Evolutionary conservation across 768 basidiomycete species (phyloP).

Genomic region (Phanerodontia chrysosporium): DNA sequence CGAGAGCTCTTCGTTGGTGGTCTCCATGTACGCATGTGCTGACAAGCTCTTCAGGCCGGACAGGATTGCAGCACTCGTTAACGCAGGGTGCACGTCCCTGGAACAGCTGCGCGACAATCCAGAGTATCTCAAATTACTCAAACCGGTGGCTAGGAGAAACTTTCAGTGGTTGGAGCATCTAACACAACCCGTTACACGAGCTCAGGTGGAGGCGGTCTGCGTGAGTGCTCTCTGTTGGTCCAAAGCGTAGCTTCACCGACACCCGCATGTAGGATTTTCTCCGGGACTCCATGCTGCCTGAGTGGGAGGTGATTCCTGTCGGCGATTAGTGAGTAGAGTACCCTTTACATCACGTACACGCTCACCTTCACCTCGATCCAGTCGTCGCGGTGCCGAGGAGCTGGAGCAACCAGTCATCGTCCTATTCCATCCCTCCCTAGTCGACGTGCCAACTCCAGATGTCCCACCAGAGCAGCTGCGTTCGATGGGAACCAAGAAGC

Average conservation of each 20-base stretch:
- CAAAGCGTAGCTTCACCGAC: background rate
- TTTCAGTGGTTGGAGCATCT: background rate
- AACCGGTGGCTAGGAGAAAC: background rate
- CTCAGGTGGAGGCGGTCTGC: background rate
- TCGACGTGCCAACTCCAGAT: background rate
- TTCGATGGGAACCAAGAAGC: no score
- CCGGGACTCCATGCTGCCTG: slow-evolving; percentile 36
- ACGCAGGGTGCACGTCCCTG: background rate
- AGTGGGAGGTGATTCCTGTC: slow-evolving; percentile 45
- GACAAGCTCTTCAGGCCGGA: background rate
- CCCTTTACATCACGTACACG: background rate
- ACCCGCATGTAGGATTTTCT: slow-evolving; percentile 31
- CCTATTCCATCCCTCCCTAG: background rate
- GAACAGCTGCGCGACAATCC: background rate
- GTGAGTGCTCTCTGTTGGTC: background rate
- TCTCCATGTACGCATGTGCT: no score
- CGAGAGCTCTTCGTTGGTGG: no score
- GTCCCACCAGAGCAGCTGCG: background rate
- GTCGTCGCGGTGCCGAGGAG: background rate
- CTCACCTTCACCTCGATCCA: background rate
- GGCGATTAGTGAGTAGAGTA: slow-evolving; percentile 50
- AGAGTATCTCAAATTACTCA: background rate
- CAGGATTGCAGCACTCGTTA: background rate
- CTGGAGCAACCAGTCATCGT: background rate
- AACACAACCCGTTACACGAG: background rate